Percentiles rank a stretch among this genome's conserved stretches.
These are phyloP conservation scores for Kwoniella pini DNA, from an alignment of 768 basidiomycete genomes.

Conservation along the genomic window DNA sequence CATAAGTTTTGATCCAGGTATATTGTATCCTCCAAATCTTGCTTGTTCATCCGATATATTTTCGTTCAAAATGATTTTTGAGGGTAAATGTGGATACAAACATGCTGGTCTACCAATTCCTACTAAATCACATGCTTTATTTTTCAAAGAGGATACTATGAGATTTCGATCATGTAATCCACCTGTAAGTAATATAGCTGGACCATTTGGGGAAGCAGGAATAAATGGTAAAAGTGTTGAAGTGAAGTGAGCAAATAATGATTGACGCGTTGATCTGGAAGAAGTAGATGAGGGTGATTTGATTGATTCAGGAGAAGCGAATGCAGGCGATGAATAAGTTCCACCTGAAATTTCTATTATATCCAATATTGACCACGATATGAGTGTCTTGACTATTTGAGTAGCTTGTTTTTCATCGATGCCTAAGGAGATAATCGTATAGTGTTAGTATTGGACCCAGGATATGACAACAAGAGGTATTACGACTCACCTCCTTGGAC, in stretches of 20 bases:
- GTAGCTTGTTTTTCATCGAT: constrained; percentile 39
- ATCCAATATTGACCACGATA: constrained; percentile 40
- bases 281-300: constrained; percentile 14
- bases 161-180: constrained; percentile 36
- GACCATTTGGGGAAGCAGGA: constrained; percentile 36
- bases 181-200: constrained; percentile 45
- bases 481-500: constrained; percentile 43
- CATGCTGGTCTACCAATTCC: constrained; percentile 47
- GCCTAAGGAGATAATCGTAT: constrained; percentile 24
- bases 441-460: background rate
- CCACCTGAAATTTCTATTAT: constrained; percentile 49
- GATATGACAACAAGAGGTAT: background rate
- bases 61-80: constrained; percentile 30
- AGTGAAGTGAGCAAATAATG: constrained; percentile 48
- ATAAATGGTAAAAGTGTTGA: constrained; percentile 33
- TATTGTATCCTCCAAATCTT: constrained; percentile 31
- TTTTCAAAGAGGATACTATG: constrained; percentile 29
- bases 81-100: constrained; percentile 29
- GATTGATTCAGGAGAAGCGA: constrained; percentile 12
- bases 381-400: constrained; percentile 36
- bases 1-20: constrained; percentile 29
- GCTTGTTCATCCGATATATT: constrained; percentile 24
- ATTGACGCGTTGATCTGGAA: constrained; percentile 41
- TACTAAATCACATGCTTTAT: constrained; percentile 38
- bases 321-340: constrained; percentile 36